These are phyloP conservation scores for Cryptococcus jaspeensis DNA, from an alignment of 1,284 basidiomycete genomes.

Conservation along the genomic window DNA sequence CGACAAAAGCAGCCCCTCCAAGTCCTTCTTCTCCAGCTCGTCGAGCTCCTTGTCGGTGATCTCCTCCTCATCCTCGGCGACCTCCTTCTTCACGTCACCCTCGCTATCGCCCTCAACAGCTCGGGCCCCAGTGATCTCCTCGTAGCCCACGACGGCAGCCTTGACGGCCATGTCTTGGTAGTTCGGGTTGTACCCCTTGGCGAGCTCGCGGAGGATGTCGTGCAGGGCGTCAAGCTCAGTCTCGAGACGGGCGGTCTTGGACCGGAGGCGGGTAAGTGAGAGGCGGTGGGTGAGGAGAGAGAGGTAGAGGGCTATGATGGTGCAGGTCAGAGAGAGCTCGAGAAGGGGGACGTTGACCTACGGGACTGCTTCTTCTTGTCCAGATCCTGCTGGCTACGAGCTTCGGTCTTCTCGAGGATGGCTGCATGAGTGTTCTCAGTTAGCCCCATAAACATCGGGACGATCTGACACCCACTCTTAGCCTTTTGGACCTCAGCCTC, in stretches of 20 bases:
- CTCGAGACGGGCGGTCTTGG: slow-evolving; percentile 68
- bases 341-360: slow-evolving; percentile 52
- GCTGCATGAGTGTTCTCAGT: slow-evolving; percentile 15
- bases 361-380: slow-evolving; percentile 82
- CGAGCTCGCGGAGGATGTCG: slow-evolving; percentile 78
- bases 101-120: slow-evolving; percentile 55
- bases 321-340: background rate
- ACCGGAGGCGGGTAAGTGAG: slow-evolving; percentile 72
- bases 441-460: background rate
- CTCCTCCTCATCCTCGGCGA: slow-evolving; percentile 39
- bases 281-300: slow-evolving; percentile 70
- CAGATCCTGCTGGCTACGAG: slow-evolving; percentile 52
- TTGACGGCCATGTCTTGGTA: slow-evolving; percentile 97
- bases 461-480: slow-evolving; percentile 19
- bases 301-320: slow-evolving; percentile 67
- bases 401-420: slow-evolving; percentile 34
- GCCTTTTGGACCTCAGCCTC: slow-evolving; percentile 56
- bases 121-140: slow-evolving; percentile 63
- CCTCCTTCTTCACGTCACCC: slow-evolving; percentile 42
- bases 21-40: slow-evolving; percentile 66
- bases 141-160: slow-evolving; percentile 92
- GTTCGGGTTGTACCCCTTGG: slow-evolving; percentile 91
- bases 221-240: slow-evolving; percentile 74
- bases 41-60: slow-evolving; percentile 60
- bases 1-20: slow-evolving; percentile 68